phyloP scores from a whole-genome alignment of 148 eudicot species.

The Fagopyrum tataricum region DNA sequence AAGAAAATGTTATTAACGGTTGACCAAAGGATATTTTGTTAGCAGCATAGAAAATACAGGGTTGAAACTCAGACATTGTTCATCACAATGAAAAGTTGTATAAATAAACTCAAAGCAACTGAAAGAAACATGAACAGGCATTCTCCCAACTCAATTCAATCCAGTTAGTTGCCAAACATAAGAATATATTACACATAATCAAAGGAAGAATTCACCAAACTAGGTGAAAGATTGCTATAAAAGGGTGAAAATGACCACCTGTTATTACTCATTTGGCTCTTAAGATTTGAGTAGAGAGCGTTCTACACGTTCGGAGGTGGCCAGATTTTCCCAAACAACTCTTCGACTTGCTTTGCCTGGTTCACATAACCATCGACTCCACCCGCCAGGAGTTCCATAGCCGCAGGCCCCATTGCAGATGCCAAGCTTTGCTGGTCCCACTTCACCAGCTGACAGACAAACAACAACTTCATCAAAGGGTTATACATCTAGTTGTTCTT shows the following conservation, averaged over 20 bases:
- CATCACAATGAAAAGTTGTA: background rate
- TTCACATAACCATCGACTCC: conserved; percentile 73
- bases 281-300: background rate
- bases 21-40: no score
- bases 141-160: background rate
- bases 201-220: background rate
- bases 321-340: conserved; percentile 86
- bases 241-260: background rate
- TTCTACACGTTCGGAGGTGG: conserved; percentile 89
- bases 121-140: background rate
- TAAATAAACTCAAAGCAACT: background rate
- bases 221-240: background rate
- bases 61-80: background rate
- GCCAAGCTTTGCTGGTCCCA: conserved; percentile 91
- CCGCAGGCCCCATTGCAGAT: conserved; percentile 87
- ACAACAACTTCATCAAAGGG: background rate
- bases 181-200: background rate
- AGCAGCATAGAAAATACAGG: no score
- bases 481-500: background rate
- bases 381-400: conserved; percentile 67
- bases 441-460: conserved; percentile 51
- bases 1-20: no score
- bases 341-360: conserved; percentile 77
- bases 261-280: background rate
- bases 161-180: background rate